Evolutionary conservation across 2,329 filamentous ascomycete species (phyloP).

Genomic region (Macrophomina pseudophaseolina): DNA sequence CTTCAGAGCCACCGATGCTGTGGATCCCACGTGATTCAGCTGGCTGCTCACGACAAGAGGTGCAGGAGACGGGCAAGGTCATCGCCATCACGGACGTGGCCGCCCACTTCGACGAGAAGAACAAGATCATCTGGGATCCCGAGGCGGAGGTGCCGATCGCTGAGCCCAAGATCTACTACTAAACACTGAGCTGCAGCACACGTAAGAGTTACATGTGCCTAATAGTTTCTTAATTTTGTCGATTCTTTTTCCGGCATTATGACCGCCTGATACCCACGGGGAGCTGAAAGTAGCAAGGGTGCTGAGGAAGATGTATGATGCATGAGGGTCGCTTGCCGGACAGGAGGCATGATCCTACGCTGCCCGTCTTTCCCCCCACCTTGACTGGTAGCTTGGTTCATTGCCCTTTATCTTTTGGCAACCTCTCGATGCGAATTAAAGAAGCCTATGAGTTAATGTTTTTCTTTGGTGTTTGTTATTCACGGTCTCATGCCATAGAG

Average conservation of each 20-base stretch:
- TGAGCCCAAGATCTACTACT: constrained; percentile 26
- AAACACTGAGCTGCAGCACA: not conserved
- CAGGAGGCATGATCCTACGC: not conserved
- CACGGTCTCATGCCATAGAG: not conserved
- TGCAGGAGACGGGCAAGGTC: constrained; percentile 43
- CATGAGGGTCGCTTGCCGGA: not conserved
- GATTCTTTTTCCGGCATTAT: not conserved
- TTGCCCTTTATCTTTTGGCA: not conserved
- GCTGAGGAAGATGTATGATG: constrained; percentile 10
- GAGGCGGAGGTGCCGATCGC: constrained; percentile 24
- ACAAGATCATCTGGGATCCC: constrained; percentile 41
- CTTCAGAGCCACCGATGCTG: constrained; percentile 48
- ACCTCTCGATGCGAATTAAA: not conserved
- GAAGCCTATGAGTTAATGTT: constrained; percentile 18
- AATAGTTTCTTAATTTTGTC: not conserved
- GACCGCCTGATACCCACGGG: constrained; percentile 9
- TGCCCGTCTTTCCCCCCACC: not conserved
- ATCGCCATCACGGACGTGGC: constrained; percentile 52
- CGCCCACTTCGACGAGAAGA: constrained; percentile 53
- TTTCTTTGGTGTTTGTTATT: not conserved
- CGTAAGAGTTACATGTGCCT: not conserved
- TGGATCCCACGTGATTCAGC: constrained; percentile 55
- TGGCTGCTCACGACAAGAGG: constrained; percentile 51
- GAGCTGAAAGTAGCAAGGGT: constrained; percentile 3
- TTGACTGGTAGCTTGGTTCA: not conserved